phyloP scores from a whole-genome alignment of 306 rosid genomes.

The barrel medic (Medicago truncatula) region MtrunA17r5.0-ANR NC_053048.1:51729501-51730000 shows the following conservation, averaged over 20 bases:
- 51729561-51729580: slow-evolving; percentile 45
- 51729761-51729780: not conserved
- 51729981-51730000: not conserved
- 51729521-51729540: slow-evolving; percentile 24
- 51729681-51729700: too few relatives aligned
- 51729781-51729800: slow-evolving; percentile 34
- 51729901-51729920: not conserved
- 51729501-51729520: slow-evolving; percentile 49
- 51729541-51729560: not conserved
- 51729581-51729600: slow-evolving; percentile 6
- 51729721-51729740: too few relatives aligned
- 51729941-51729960: slow-evolving; percentile 31
- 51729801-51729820: slow-evolving; percentile 9
- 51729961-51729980: not conserved
- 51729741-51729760: too few relatives aligned
- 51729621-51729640: not conserved
- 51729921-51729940: not conserved
- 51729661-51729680: not conserved
- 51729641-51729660: slow-evolving; percentile 42
- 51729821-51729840: not conserved
- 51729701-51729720: too few relatives aligned
- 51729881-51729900: slow-evolving; percentile 43
- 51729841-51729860: slow-evolving; percentile 33
- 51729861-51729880: slow-evolving; percentile 40
- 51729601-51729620: not conserved